These are phyloP conservation scores for Pleurotus ostreatus DNA, from an alignment of 768 basidiomycete genomes.

Conservation along the genomic window DNA sequence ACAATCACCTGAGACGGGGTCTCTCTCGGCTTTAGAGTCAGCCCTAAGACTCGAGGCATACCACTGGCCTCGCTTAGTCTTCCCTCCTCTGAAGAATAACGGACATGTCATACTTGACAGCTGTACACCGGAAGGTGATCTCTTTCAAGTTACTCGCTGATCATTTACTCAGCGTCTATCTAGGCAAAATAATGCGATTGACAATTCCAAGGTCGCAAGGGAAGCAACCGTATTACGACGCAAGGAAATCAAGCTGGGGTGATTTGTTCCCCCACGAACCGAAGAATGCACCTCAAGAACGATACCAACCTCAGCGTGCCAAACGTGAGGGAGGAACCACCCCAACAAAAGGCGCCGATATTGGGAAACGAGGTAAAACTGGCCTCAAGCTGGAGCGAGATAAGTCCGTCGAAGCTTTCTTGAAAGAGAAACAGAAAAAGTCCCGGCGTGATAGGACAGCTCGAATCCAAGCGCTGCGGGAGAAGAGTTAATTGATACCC, in stretches of 20 bases:
- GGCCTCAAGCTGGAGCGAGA: conserved; percentile 26
- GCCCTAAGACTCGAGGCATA: conserved; percentile 72
- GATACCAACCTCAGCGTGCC: conserved; percentile 37
- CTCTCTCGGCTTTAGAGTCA: conserved; percentile 38
- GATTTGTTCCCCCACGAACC: conserved; percentile 91
- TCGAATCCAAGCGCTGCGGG: conserved; percentile 5
- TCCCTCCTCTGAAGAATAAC: conserved; percentile 87
- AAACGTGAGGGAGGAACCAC: conserved; percentile 24
- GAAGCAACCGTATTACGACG: conserved; percentile 94
- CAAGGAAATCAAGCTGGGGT: conserved; percentile 90
- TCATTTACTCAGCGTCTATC: too few species aligned
- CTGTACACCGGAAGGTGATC: conserved; percentile 77
- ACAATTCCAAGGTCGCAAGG: conserved; percentile 93
- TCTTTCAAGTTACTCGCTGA: background rate
- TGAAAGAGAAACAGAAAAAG: conserved; percentile 36
- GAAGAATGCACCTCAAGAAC: conserved; percentile 72
- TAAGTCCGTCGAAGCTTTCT: background rate
- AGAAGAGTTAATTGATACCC: conserved; percentile 3
- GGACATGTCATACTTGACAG: conserved; percentile 92
- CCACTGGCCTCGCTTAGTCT: conserved; percentile 86
- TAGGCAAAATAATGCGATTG: conserved; percentile 83
- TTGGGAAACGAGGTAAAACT: conserved; percentile 47
- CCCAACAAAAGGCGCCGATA: conserved; percentile 39
- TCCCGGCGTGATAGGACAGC: conserved; percentile 22
- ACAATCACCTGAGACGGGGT: conserved; percentile 6